Evolutionary conservation across 129 eudicot species (phyloP), one percentile per base, ranked within the genome.

Genomic region (Scalesia atractyloides): DNA sequence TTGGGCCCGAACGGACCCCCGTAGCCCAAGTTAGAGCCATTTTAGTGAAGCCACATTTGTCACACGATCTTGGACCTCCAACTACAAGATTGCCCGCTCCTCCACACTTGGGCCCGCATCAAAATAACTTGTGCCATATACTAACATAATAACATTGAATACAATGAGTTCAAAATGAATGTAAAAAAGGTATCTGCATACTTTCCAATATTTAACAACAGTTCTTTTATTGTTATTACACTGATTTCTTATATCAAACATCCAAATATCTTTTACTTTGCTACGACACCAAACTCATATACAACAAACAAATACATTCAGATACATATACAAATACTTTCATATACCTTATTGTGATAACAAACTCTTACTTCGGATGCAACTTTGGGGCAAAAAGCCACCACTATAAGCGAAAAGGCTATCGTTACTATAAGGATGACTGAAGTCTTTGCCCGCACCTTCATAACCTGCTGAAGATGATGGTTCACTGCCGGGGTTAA

Each of bases 401-500:
- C 70, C 82, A 19, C 82, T 80, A 26, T 76, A 63, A 9, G 19
- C 68, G 48, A 79, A 79, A 41, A 82, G 79, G 49, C 76, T 73
- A 14, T 79, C 85, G 8, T 72, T 72, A 46, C 66, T 74, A 56
- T 79, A 86, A 11, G 84, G 85, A 76, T 76, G 82, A 8, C 48
- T 41, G 57, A 17, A 68, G 16, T 68, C 80, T 37, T 75, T 76
- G 14, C n/a, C 64, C 2, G 8, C 37, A 15, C 50, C 80, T 60
- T 73, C 73, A 44, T 80, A 74, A 51, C 74, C 71, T 15, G 79
- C 66, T 12, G 88, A 83, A 75, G 82, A 26, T 19, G 73, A 33
- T 2, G 84, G 84, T 48, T 86, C 91, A 56, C 52, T 81, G 56
- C 52, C 69, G 0, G 88, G 88, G 66, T 86, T 83, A 51, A 86